Conservation (phyloP, 2,329 filamentous ascomycete species). For the Pseudogymnoascus sp. region DNA sequence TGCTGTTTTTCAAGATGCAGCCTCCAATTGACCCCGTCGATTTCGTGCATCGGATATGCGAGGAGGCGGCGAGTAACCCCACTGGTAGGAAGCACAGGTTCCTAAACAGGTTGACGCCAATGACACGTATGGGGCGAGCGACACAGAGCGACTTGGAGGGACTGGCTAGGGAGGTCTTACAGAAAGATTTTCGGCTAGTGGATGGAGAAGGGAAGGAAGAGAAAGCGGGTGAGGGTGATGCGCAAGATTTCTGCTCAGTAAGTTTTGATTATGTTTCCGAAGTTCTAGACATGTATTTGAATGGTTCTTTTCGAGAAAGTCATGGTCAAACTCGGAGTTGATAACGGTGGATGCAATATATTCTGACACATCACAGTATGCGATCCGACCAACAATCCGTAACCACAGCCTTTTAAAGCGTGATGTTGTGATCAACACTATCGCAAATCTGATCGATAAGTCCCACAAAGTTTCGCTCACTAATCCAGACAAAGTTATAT, state of each 20-base stretch:
- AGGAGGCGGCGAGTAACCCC: conserved; percentile 39
- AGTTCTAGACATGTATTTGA: background rate
- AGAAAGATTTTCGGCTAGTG: conserved; percentile 48
- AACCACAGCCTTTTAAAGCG: conserved; percentile 63
- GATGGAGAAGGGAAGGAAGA: conserved; percentile 22
- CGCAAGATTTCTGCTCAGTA: conserved; percentile 17
- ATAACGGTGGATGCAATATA: background rate
- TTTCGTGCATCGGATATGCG: conserved; percentile 46
- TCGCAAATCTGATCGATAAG: conserved; percentile 49
- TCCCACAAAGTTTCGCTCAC: conserved; percentile 70
- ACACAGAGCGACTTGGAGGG: conserved; percentile 59
- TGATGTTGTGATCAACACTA: conserved; percentile 54
- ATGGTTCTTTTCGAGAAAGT: background rate
- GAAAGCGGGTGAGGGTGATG: conserved; percentile 18
- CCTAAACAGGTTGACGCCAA: conserved; percentile 51
- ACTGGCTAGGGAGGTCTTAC: conserved; percentile 54
- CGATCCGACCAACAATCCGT: conserved; percentile 70
- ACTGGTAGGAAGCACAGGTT: conserved; percentile 44
- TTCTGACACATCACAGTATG: conserved; percentile 48
- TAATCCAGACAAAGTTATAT: conserved; percentile 66
- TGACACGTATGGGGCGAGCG: conserved; percentile 51
- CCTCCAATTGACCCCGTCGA: conserved; percentile 46
- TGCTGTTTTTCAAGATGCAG: conserved; percentile 52
- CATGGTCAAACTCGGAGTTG: background rate
- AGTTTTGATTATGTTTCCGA: background rate